A percentile compares a stretch with the other conserved stretches of the same genome.
Conservation (phyloP, 441 rosid species). For the Pelargonium citronellum region DNA sequence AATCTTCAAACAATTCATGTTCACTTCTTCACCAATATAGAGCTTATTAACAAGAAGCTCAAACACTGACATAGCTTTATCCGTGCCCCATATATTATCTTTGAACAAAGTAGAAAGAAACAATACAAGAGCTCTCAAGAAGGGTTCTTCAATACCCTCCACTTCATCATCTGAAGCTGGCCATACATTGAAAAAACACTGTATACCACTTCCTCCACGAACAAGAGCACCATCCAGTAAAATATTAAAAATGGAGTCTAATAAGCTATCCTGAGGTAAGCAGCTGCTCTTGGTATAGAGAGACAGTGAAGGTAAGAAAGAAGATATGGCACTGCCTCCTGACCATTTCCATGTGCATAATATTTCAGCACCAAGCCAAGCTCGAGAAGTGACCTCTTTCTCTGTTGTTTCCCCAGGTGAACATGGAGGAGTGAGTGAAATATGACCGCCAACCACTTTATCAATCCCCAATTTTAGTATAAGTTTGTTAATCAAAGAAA, state of each 20-base stretch:
- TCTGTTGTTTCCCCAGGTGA: constrained; percentile 26
- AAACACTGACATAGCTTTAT: constrained; percentile 59
- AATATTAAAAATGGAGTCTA: constrained; percentile 64
- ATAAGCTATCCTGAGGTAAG: constrained; percentile 32
- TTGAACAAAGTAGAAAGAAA: constrained; percentile 56
- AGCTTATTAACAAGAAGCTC: constrained; percentile 57
- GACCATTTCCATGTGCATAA: constrained; percentile 95
- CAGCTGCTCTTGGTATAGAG: constrained; percentile 43
- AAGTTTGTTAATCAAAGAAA: constrained; percentile 66
- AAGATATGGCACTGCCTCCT: constrained; percentile 63
- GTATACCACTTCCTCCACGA: constrained; percentile 43
- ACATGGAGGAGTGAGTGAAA: constrained; percentile 19
- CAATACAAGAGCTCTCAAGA: constrained; percentile 72
- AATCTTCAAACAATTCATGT: constrained; percentile 60
- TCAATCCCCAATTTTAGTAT: constrained; percentile 52
- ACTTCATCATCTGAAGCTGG: constrained; percentile 39
- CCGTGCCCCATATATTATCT: constrained; percentile 57
- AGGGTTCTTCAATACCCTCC: constrained; percentile 58
- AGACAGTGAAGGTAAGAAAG: constrained; percentile 66
- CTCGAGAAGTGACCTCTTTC: constrained; percentile 39
- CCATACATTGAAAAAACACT: constrained; percentile 37
- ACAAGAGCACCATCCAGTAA: constrained; percentile 80
- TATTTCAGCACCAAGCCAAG: constrained; percentile 90
- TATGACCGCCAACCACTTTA: constrained; percentile 38
- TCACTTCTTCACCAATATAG: constrained; percentile 63